A percentile compares a stretch with the other conserved stretches of the same genome.
phyloP scores from a whole-genome alignment of 208 protist species.

The Giardia muris region DNA sequence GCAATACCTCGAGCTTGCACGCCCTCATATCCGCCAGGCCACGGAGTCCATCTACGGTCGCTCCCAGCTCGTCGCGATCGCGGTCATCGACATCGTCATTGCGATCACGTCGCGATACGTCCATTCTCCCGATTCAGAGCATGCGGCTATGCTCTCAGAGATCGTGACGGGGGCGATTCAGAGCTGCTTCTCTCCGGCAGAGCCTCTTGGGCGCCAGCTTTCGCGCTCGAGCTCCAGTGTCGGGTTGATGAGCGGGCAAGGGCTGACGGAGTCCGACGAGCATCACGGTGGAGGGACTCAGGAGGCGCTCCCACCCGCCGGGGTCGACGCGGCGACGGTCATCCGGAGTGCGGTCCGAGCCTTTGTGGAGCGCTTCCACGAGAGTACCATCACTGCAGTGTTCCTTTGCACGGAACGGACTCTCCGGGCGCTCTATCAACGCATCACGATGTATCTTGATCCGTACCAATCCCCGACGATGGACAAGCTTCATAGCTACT shows the following conservation, averaged over 20 bases:
- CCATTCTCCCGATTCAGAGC: slow-evolving; percentile 27
- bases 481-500: slow-evolving; percentile 13
- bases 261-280: background rate
- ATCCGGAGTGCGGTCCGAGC: slow-evolving; percentile 43
- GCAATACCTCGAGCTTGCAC: slow-evolving; percentile 25
- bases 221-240: background rate
- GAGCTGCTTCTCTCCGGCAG: slow-evolving; percentile 35
- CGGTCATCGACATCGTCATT: slow-evolving; percentile 48
- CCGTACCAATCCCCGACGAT: background rate
- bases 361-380: slow-evolving; percentile 41
- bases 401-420: slow-evolving; percentile 10
- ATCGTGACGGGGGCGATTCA: slow-evolving; percentile 37
- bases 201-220: background rate
- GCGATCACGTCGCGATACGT: slow-evolving; percentile 37
- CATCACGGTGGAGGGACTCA: background rate
- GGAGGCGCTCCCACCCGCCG: background rate
- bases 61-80: slow-evolving; percentile 49
- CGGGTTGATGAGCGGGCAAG: too few species aligned
- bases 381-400: background rate
- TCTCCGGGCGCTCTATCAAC: background rate
- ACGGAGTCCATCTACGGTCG: slow-evolving; percentile 43
- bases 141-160: slow-evolving; percentile 9
- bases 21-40: slow-evolving; percentile 6
- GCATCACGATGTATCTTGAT: background rate
- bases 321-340: background rate